These are phyloP conservation scores for Macaranga tanarius DNA, from an alignment of 441 rosid species.

Conservation along the genomic window DNA sequence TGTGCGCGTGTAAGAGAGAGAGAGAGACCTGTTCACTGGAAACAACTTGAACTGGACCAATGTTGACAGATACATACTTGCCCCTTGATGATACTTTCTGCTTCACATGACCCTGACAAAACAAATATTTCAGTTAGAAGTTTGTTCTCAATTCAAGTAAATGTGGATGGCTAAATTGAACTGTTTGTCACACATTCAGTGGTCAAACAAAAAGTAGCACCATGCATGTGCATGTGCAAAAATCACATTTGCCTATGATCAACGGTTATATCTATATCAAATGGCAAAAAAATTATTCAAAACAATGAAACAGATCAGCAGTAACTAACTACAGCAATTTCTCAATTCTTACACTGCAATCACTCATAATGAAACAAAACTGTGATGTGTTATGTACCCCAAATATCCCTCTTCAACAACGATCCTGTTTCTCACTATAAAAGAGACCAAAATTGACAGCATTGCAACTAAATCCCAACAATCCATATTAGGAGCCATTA, in stretches of 20 bases:
- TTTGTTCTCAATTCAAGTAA: conserved; percentile 1
- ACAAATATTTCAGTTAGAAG: conserved; percentile 18
- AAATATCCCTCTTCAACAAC: neutral
- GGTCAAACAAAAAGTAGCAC: neutral
- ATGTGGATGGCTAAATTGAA: neutral
- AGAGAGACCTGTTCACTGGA: conserved; percentile 90
- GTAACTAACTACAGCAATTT: neutral
- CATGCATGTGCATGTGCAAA: neutral
- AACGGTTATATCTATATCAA: neutral
- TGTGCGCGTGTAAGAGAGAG: neutral
- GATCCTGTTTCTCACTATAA: neutral
- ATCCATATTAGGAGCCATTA: neutral
- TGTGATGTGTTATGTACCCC: too few relatives aligned
- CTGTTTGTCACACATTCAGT: neutral
- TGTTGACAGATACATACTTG: conserved; percentile 92
- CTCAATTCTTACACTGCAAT: conserved; percentile 2
- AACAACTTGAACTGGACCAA: conserved; percentile 84
- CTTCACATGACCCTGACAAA: conserved; percentile 73
- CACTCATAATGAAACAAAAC: neutral
- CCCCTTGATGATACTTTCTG: conserved; percentile 91
- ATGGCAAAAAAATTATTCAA: neutral
- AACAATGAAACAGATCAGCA: neutral
- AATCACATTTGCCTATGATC: neutral
- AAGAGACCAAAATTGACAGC: neutral
- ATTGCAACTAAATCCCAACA: neutral